Base-by-base conservation (phyloP, 2,329 filamentous ascomycete genomes). In the Ophiostoma ips region DNA sequence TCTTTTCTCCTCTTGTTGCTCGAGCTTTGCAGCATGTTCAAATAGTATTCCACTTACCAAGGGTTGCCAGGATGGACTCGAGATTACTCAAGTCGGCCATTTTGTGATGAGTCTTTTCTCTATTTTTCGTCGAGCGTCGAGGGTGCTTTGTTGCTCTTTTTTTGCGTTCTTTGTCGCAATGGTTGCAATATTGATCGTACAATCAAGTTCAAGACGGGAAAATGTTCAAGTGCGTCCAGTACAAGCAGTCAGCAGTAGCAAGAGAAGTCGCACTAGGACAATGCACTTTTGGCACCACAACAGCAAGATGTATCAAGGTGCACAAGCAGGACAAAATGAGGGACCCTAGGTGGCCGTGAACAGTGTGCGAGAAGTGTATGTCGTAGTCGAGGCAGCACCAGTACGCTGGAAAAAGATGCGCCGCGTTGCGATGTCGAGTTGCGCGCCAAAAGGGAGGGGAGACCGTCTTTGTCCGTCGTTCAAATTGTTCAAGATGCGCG, bases 21-120 rank as follows among this genome's bases (percentile, higher is more conserved):
- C 24, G 24, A 28, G 40, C 3, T 28, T 41, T 41, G 28, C 33
- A 12, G 11, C 33, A 34, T 34, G 13, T 12, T n/a, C n/a, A n/a
- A n/a, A n/a, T n/a, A 4, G 24, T 30, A 18, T 31, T 33, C 47
- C 21, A 57, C 52, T 57, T 56, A 59, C 57, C 57, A 46, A 59
- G 53, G 38, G 57, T 55, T 24, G 57, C 57, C 48, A 58, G 43
- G 21, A 58, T 58, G n/a, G 57, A 58, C 54, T 56, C 53, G 38
- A 58, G 55, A 44, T 58, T 57, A 13, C 44, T 44, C 35, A 50
- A 30, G n/a, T 57, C 50, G n/a, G 55, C 50, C 55, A n/a, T 46
- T 38, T 13, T 30, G 36, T n/a, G 21, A 11, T 30, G 10, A 3
- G 11, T 48, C 13, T 30, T 18, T 34, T 49, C 8, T 18, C 13